These are phyloP conservation scores for Calvatia gigantea DNA, from an alignment of 768 basidiomycete species.

Conservation along the genomic window DNA sequence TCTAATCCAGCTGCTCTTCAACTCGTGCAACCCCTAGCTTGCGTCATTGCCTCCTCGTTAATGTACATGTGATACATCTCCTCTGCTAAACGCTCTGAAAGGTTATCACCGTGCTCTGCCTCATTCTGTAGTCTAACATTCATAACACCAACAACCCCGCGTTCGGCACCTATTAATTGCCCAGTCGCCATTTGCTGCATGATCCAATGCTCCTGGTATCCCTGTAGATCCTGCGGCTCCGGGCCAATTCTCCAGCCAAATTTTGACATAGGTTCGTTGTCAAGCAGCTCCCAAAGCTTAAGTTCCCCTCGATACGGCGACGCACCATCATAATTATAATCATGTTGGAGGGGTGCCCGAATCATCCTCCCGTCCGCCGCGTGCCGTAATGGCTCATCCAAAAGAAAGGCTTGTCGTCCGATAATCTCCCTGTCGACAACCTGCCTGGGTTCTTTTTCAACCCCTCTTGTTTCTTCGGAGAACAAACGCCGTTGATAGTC, in stretches of 20 bases:
- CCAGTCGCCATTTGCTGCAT: not conserved
- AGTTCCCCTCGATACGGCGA: not conserved
- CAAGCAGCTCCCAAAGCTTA: not conserved
- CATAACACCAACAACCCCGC: not conserved
- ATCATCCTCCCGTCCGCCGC: conserved; percentile 1
- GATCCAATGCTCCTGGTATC: not conserved
- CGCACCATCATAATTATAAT: not conserved
- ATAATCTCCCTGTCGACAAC: conserved; percentile 8
- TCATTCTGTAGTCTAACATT: not conserved
- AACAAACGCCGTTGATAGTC: not conserved
- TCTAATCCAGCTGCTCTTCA: conserved; percentile 11
- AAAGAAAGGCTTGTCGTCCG: conserved; percentile 11
- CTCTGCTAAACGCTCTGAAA: conserved; percentile 14
- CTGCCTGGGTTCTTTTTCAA: not conserved
- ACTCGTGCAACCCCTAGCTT: conserved; percentile 11
- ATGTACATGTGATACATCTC: conserved; percentile 43
- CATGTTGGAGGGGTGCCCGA: conserved; percentile 1
- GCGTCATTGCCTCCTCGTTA: conserved; percentile 29
- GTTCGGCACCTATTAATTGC: not conserved
- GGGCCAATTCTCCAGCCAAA: not conserved
- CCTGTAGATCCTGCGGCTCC: not conserved
- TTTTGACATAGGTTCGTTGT: not conserved
- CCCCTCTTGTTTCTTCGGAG: conserved; percentile 3
- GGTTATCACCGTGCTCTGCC: not conserved
- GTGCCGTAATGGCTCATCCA: conserved; percentile 10